Base-by-base conservation (phyloP, 768 basidiomycete genomes). In the Russula vinacea region DNA sequence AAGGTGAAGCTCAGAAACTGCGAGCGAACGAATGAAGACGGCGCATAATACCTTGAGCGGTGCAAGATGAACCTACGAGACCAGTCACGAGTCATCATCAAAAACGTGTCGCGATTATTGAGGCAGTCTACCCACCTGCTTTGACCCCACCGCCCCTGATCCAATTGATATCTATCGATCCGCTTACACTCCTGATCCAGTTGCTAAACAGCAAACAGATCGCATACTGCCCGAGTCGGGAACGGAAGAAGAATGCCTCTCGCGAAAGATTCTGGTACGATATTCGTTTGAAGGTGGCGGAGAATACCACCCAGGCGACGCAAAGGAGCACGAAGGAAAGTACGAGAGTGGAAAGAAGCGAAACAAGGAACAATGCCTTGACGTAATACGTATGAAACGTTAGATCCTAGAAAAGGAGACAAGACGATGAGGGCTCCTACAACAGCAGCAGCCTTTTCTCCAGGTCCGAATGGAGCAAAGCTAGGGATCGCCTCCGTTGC, bases 161-260 rank as follows among this genome's bases (percentile, higher is more conserved):
- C 84, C 86, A 89, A 35, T 73, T 70, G 55, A 85, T 67, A 39
- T 80, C 79, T 55, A 89, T 77, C 10, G 87, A 72, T 44, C 84
- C 86, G 58, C 84, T 78, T 17, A 78, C 57, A 37, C 80, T 78
- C 62, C 76, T 82, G 70, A 85, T 74, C 58, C 83, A 74, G 71
- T 89, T 85, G 64, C 81, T 80, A 32, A 85, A 67, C 64, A 89
- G 76, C 61, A 91, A 77, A 69, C 83, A 88, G 44, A 77, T 79
- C n/a, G 82, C 80, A 71, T 89, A 89, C 56, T 82, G 80, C 1
- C 89, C 89, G 16, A 89, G 80, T 66, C 88, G 87, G 8, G 87
- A 88, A 62, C 81, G 80, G 73, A 90, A 88, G 73, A 90, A 89
- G 64, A 83, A 75, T 47, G 79, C 82, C 72, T 84, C 84, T 37